Conservation (phyloP, 2,329 filamentous ascomycete species). For the Exophiala bonariae region DNA sequence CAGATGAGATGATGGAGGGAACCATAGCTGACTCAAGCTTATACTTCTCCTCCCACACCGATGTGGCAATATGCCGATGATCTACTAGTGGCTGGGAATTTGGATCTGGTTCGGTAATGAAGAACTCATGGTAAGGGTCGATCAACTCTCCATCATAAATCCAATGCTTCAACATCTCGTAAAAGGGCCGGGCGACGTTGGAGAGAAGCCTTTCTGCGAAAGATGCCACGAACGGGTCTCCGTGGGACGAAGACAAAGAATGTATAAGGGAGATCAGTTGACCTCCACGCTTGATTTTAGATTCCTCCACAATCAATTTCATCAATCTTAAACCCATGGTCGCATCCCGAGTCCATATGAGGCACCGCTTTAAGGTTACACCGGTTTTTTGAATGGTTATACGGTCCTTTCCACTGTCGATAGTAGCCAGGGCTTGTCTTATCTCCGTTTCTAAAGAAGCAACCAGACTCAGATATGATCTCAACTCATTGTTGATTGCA, state of each 20-base stretch:
- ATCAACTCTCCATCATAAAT: slow-evolving; percentile 97
- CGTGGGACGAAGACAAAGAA: slow-evolving; percentile 87
- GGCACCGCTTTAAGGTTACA: slow-evolving; percentile 90
- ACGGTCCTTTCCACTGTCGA: slow-evolving; percentile 64
- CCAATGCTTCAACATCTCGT: slow-evolving; percentile 93
- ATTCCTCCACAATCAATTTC: slow-evolving; percentile 91
- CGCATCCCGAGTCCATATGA: slow-evolving; percentile 95
- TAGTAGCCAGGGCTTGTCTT: slow-evolving; percentile 71
- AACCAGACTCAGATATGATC: slow-evolving; percentile 85
- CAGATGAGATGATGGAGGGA: slow-evolving; percentile 86
- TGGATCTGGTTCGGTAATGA: slow-evolving; percentile 79
- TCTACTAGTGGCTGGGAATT: slow-evolving; percentile 50
- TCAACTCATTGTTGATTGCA: slow-evolving; percentile 79
- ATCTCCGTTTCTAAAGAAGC: slow-evolving; percentile 93
- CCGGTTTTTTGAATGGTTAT: slow-evolving; percentile 78
- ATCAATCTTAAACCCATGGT: slow-evolving; percentile 93
- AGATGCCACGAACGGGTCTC: slow-evolving; percentile 88
- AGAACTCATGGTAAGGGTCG: slow-evolving; percentile 95
- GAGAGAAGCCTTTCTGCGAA: slow-evolving; percentile 87
- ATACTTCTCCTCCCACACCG: slow-evolving; percentile 98
- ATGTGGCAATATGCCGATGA: slow-evolving; percentile 63
- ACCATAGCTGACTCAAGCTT: slow-evolving; percentile 82
- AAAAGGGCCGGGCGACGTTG: slow-evolving; percentile 91
- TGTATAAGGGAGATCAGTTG: slow-evolving; percentile 93
- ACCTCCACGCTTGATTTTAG: slow-evolving; percentile 77